These are phyloP conservation scores for Phytophthora ohioensis DNA, from an alignment of 352 stramenopile genomes.

Conservation along the genomic window DNA sequence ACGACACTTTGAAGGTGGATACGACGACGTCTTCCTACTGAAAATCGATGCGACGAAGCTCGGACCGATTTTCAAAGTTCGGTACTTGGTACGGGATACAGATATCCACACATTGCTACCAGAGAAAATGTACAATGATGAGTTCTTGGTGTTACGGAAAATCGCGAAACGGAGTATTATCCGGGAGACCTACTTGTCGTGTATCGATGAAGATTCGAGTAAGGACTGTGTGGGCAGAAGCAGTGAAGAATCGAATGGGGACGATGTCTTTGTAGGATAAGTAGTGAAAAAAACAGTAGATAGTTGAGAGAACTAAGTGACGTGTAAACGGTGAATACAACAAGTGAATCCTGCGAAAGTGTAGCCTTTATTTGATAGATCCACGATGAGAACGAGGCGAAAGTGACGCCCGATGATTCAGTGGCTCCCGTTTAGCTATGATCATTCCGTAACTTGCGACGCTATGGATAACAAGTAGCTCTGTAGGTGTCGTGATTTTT, in stretches of 20 bases:
- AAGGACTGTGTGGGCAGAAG: slow-evolving; percentile 7
- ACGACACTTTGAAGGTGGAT: slow-evolving; percentile 23
- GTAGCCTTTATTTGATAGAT: no score
- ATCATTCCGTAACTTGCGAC: no score
- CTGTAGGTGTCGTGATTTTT: neutral
- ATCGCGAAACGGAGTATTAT: slow-evolving; percentile 26
- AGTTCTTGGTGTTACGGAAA: slow-evolving; percentile 28
- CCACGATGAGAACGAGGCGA: no score
- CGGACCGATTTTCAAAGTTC: slow-evolving; percentile 15
- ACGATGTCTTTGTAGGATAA: slow-evolving; percentile 14
- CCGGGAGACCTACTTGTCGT: slow-evolving; percentile 25
- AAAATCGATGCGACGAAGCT: slow-evolving; percentile 28
- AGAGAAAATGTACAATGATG: slow-evolving; percentile 17
- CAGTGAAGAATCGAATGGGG: slow-evolving; percentile 17
- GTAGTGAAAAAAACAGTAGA: neutral
- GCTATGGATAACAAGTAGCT: no score
- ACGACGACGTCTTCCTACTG: slow-evolving; percentile 31
- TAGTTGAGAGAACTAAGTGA: neutral
- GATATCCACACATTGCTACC: slow-evolving; percentile 15
- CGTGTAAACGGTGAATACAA: neutral
- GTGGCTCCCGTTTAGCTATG: no score
- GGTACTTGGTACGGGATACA: slow-evolving; percentile 19
- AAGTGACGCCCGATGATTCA: no score
- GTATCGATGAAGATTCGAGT: slow-evolving; percentile 15
- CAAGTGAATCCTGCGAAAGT: no score